A percentile compares a stretch with the other conserved stretches of the same genome.
phyloP scores from a whole-genome alignment of 1,139 yeast species.

The Williopsis jadinii region DNA sequence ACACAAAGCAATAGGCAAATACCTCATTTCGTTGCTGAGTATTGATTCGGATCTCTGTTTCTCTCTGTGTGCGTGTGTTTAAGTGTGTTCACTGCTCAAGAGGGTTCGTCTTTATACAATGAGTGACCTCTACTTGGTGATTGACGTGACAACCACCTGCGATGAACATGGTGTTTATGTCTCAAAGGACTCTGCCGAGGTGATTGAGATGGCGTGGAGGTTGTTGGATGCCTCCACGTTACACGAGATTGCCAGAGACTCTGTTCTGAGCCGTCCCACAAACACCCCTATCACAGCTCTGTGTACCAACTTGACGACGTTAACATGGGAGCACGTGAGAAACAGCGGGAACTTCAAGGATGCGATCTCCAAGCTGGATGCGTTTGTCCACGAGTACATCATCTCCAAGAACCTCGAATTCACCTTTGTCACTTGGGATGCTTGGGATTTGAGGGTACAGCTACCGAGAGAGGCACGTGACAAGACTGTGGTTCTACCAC shows the following conservation, averaged over 20 bases:
- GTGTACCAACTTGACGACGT: slow-evolving; percentile 44
- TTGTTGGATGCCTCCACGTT: slow-evolving; percentile 30
- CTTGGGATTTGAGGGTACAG: slow-evolving; percentile 69
- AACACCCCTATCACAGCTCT: slow-evolving; percentile 63
- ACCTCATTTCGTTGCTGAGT: too few relatives aligned
- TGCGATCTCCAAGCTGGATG: slow-evolving; percentile 50
- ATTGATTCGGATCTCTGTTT: too few relatives aligned
- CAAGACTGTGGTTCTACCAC: slow-evolving; percentile 63
- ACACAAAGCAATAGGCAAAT: too few relatives aligned
- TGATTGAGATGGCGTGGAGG: slow-evolving; percentile 63
- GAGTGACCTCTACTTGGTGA: slow-evolving; percentile 57
- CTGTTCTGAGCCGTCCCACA: slow-evolving; percentile 51
- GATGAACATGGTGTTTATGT: slow-evolving; percentile 57
- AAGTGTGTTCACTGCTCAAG: too few relatives aligned
- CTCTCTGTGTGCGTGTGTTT: too few relatives aligned
- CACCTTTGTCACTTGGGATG: slow-evolving; percentile 59
- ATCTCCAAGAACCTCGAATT: slow-evolving; percentile 44
- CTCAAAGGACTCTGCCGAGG: slow-evolving; percentile 57
- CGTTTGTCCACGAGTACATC: slow-evolving; percentile 38
- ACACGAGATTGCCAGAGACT: slow-evolving; percentile 31
- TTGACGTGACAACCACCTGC: slow-evolving; percentile 60
- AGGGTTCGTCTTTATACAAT: slow-evolving; percentile 21
- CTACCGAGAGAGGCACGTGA: slow-evolving; percentile 78
- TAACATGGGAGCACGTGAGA: slow-evolving; percentile 61
- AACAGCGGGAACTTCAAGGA: slow-evolving; percentile 49